These are phyloP conservation scores for Zygosaccharomyces gambellarensis DNA, from an alignment of 805 yeast species.

Conservation along the genomic window DNA sequence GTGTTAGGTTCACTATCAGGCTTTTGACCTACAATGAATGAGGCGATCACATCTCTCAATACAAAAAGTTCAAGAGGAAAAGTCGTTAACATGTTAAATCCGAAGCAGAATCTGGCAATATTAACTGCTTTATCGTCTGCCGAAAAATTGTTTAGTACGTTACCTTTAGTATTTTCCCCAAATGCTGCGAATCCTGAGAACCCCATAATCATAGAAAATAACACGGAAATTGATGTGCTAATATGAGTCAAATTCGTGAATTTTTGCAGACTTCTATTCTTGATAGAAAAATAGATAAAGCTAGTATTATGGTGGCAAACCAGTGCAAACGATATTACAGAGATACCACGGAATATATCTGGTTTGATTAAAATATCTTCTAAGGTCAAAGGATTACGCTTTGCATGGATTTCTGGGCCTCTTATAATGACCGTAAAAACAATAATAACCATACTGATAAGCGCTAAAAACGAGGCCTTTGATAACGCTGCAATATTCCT, in stretches of 20 bases:
- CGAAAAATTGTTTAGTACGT: conserved; percentile 81
- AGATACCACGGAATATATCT: conserved; percentile 79
- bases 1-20: conserved; percentile 35
- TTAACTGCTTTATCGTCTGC: conserved; percentile 69
- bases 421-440: conserved; percentile 65
- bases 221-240: conserved; percentile 75
- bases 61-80: conserved; percentile 89
- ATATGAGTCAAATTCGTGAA: conserved; percentile 77
- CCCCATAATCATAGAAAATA: conserved; percentile 74
- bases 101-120: conserved; percentile 85
- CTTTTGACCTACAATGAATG: conserved; percentile 25
- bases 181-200: conserved; percentile 72
- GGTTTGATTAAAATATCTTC: conserved; percentile 50
- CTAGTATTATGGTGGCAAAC: conserved; percentile 95
- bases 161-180: conserved; percentile 77
- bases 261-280: conserved; percentile 67
- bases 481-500: conserved; percentile 81
- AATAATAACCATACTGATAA: conserved; percentile 77
- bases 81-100: conserved; percentile 87
- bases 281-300: conserved; percentile 79
- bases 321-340: conserved; percentile 91
- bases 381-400: conserved; percentile 42
- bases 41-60: conserved; percentile 78
- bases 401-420: conserved; percentile 58
- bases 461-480: conserved; percentile 79